A percentile compares a stretch with the other conserved stretches of the same genome.
phyloP scores from a whole-genome alignment of 805 yeast species.

The Danielia reshetovae region DNA sequence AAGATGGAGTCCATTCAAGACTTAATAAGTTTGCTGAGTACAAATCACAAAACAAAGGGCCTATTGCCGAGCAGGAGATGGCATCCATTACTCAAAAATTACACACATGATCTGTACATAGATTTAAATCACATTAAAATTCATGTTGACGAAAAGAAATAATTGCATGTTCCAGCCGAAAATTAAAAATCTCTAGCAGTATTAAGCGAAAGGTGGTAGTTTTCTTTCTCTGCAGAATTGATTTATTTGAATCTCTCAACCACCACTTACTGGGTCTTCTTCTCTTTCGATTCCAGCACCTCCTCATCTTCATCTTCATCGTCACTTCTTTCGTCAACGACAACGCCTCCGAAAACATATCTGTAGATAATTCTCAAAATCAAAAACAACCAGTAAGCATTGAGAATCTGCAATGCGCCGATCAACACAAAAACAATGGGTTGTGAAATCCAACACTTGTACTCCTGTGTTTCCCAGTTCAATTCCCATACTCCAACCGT shows the following conservation, averaged over 20 bases:
- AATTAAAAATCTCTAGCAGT: too few species aligned
- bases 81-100: not conserved
- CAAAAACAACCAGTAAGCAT: slow-evolving; percentile 81
- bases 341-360: slow-evolving; percentile 53
- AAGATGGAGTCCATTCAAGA: slow-evolving; percentile 65
- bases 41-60: slow-evolving; percentile 3
- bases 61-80: not conserved
- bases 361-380: slow-evolving; percentile 76
- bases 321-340: slow-evolving; percentile 83
- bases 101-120: slow-evolving; percentile 1
- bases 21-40: slow-evolving; percentile 24
- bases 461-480: slow-evolving; percentile 87
- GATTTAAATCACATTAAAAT: not conserved
- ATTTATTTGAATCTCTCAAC: too few species aligned
- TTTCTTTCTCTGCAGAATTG: too few species aligned
- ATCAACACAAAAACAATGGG: slow-evolving; percentile 80
- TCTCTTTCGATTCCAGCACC: slow-evolving; percentile 17
- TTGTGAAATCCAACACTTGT: slow-evolving; percentile 94
- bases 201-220: too few species aligned
- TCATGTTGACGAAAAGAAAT: too few species aligned
- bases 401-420: slow-evolving; percentile 78
- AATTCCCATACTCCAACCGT: slow-evolving; percentile 79
- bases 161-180: too few species aligned
- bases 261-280: slow-evolving; percentile 14
- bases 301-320: slow-evolving; percentile 58